Conservation (phyloP, 371 early-diverging fungal species). For the Paraphysoderma sedebokerense region DNA sequence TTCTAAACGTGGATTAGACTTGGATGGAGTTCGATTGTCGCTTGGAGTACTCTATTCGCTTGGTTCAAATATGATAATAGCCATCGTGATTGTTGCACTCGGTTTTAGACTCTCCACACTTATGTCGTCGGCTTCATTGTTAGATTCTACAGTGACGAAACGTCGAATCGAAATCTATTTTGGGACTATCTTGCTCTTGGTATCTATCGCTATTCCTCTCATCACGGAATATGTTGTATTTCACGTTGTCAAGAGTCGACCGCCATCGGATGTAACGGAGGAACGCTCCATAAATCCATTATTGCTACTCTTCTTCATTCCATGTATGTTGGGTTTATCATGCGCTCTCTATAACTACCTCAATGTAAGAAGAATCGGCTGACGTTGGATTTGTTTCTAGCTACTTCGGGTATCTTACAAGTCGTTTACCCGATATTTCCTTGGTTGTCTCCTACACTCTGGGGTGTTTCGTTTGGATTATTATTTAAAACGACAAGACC, state of each 20-base stretch:
- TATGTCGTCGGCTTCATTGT: not conserved
- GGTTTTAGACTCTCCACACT: not conserved
- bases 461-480: not conserved
- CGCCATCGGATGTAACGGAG: no score
- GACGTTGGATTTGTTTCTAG: not conserved
- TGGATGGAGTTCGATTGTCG: not conserved
- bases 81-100: not conserved
- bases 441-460: not conserved
- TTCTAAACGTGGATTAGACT: no score
- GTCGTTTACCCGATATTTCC: not conserved
- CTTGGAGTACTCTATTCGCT: not conserved
- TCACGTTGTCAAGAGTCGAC: not conserved
- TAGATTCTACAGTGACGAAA: no score
- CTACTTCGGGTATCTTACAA: not conserved
- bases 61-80: not conserved
- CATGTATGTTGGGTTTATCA: no score
- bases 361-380: not conserved
- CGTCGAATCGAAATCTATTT: no score
- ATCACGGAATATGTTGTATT: not conserved
- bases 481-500: no score
- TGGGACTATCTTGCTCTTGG: not conserved
- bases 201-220: not conserved
- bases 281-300: no score
- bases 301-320: not conserved
- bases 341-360: not conserved